Base-by-base conservation (phyloP, 441 rosid species). In the Kokia cookei region DNA sequence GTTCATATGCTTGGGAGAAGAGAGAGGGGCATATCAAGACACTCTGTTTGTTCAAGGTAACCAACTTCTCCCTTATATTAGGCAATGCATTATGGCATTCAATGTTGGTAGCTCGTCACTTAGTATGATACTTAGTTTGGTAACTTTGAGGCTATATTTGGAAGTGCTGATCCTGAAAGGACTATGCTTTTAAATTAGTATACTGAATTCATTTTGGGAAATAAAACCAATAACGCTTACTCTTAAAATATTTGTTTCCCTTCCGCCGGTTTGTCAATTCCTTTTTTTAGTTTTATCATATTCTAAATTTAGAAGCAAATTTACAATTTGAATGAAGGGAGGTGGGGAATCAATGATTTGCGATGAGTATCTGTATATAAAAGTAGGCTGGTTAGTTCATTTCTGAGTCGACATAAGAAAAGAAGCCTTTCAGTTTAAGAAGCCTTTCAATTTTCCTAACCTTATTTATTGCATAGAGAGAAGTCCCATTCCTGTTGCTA, bases 41-140 rank as follows among this genome's bases (percentile, higher is more conserved):
- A 72, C 32, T 78, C 73, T 68, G 77, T 80, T 77, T 82, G 68
- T 80, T 80, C 84, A 66, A 85, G 95, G 98, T 93, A 73, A 85
- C 71, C 55, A 58, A 37, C 58, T 7, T 27, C 27, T n/a, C 72
- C 48, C 13, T 73, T 45, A 69, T 14, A 17, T 70, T 37, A 26
- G 7, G 61, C 57, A 42, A 13, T 40, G 17, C 22, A 19, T 19
- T 19, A 19, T 19, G 22, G 22, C 22, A 19, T 65, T 68, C 4
- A 43, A 7, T 15, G 35, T 32, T 42, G 24, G 29, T 7, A 13
- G 29, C 37, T 73, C 51, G n/a, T 51, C 19, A 60, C 65, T 60
- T 26, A 22, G 42, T 27, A 48, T 48, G 14, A 35, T 67, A 40
- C 15, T 48, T 48, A 24, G 26, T 27, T 48, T 29, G 14, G 8